phyloP scores from a whole-genome alignment of 345 rosid genomes.

The Corchorus capsularis region DNA sequence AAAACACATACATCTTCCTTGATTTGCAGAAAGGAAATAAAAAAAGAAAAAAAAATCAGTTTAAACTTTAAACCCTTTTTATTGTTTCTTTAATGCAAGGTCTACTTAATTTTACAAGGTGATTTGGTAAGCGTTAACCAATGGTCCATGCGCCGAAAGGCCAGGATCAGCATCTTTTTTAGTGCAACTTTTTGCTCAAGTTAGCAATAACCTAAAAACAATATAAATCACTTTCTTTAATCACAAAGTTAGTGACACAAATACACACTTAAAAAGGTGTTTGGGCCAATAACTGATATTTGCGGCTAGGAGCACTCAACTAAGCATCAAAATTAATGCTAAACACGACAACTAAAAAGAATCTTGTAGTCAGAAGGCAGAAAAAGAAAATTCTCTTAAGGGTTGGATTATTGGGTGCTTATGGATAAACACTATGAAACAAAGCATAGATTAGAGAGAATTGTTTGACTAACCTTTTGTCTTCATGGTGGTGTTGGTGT shows the following conservation, averaged over 20 bases:
- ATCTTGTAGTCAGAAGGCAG: neutral
- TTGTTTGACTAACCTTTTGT: neutral
- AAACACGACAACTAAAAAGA: neutral
- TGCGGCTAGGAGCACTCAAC: slow-evolving; percentile 22
- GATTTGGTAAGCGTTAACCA: slow-evolving; percentile 5
- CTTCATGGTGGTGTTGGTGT: neutral
- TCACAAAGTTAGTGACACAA: neutral
- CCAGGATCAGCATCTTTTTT: slow-evolving; percentile 33
- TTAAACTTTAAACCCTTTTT: neutral
- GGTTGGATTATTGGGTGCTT: neutral
- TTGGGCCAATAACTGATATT: neutral
- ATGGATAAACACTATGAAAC: neutral
- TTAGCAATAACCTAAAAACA: slow-evolving; percentile 24
- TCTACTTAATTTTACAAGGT: neutral
- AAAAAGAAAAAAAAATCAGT: neutral
- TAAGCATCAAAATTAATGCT: neutral
- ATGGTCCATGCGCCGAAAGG: neutral
- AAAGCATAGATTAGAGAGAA: neutral
- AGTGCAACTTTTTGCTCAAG: slow-evolving; percentile 23
- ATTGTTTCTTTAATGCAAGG: neutral
- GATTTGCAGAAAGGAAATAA: neutral
- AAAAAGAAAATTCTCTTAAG: neutral
- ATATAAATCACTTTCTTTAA: neutral
- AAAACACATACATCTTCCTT: neutral
- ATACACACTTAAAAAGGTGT: neutral